Conservation (phyloP, 768 basidiomycete genomes). For the Vishniacozyma victoriae region DNA sequence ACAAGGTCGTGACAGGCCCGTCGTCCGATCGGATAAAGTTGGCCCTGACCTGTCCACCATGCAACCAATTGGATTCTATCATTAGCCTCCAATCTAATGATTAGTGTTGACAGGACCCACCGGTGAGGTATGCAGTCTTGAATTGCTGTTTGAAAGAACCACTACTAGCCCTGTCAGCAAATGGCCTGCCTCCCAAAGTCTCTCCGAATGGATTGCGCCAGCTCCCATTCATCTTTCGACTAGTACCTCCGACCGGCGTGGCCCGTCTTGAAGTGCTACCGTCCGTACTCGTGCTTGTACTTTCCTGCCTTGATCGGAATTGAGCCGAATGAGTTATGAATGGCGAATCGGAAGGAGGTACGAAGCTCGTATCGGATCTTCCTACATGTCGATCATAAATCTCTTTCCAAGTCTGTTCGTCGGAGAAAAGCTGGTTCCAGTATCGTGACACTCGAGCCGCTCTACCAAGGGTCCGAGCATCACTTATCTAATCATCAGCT, state of each 20-base stretch:
- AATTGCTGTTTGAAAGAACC: constrained; percentile 62
- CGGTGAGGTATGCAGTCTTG: constrained; percentile 64
- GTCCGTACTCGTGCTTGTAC: not conserved
- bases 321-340: constrained; percentile 1
- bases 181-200: constrained; percentile 47
- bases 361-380: no score
- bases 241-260: not conserved
- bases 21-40: constrained; percentile 56
- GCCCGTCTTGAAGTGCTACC: no score
- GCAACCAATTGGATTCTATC: constrained; percentile 72
- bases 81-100: not conserved
- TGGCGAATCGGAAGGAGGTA: constrained; percentile 14
- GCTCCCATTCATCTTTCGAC: not conserved
- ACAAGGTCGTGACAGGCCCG: constrained; percentile 78
- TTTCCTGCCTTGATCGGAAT: not conserved
- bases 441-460: constrained; percentile 63
- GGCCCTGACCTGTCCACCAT: constrained; percentile 64
- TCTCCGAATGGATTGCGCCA: not conserved
- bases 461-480: constrained; percentile 64
- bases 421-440: constrained; percentile 66
- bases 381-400: constrained; percentile 63
- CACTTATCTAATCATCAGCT: constrained; percentile 53
- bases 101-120: constrained; percentile 50
- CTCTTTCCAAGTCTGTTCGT: constrained; percentile 73
- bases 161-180: constrained; percentile 16